These are phyloP conservation scores for Arthrocladium fulminans DNA, from an alignment of 2,329 filamentous ascomycete species.

Conservation along the genomic window DNA sequence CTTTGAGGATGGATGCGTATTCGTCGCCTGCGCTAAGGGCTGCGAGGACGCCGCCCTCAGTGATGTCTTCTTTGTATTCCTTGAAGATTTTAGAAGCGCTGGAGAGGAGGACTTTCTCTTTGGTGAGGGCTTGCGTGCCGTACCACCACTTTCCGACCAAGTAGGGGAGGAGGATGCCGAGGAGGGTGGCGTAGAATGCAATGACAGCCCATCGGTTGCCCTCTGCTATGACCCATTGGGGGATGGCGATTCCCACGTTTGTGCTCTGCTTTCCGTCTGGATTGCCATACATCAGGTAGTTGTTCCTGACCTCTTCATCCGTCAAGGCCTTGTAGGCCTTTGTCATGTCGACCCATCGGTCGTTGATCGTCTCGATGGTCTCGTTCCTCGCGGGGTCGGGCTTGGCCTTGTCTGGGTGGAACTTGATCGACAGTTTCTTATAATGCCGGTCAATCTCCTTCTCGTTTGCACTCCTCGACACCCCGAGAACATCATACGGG, in stretches of 20 bases:
- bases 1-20: slow-evolving; percentile 66
- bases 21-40: slow-evolving; percentile 81
- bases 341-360: slow-evolving; percentile 85
- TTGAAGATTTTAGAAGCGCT: slow-evolving; percentile 92
- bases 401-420: slow-evolving; percentile 86
- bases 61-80: slow-evolving; percentile 78
- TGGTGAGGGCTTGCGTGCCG: slow-evolving; percentile 83
- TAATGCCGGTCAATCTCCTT: slow-evolving; percentile 89
- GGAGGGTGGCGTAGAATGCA: slow-evolving; percentile 74
- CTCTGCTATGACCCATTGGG: slow-evolving; percentile 83
- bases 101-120: slow-evolving; percentile 85
- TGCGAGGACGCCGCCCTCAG: slow-evolving; percentile 68
- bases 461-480: slow-evolving; percentile 74
- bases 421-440: slow-evolving; percentile 72
- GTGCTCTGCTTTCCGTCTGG: slow-evolving; percentile 97
- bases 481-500: slow-evolving; percentile 85
- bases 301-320: slow-evolving; percentile 93
- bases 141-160: slow-evolving; percentile 98
- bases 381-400: slow-evolving; percentile 81
- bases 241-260: slow-evolving; percentile 93
- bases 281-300: slow-evolving; percentile 91
- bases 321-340: slow-evolving; percentile 98
- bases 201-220: slow-evolving; percentile 94
- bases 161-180: slow-evolving; percentile 86
- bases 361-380: slow-evolving; percentile 73